Evolutionary conservation across 164 flowering plant genomes (phyloP).

Genomic region (Vitis cinerea): DNA sequence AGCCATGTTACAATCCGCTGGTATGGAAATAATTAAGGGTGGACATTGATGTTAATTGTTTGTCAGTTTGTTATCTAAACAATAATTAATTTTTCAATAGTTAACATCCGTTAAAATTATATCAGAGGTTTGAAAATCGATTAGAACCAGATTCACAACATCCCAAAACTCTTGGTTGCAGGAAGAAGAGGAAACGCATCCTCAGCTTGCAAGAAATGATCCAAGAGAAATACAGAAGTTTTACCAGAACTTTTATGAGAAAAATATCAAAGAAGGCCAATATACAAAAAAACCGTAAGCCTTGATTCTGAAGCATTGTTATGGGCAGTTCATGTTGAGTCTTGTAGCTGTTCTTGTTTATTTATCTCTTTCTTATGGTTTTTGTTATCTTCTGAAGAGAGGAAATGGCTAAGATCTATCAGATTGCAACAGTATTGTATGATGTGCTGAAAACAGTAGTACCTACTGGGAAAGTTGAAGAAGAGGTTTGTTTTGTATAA

Average conservation of each 20-base stretch:
- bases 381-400: conserved; percentile 47
- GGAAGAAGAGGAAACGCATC: conserved; percentile 74
- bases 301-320: conserved; percentile 8
- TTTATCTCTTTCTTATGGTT: conserved; percentile 1
- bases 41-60: too few relatives aligned
- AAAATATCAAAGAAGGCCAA: conserved; percentile 61
- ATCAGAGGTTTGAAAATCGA: not conserved
- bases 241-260: conserved; percentile 68
- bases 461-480: conserved; percentile 52
- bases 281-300: conserved; percentile 81
- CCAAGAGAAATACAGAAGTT: conserved; percentile 73
- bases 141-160: not conserved
- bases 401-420: conserved; percentile 91
- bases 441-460: conserved; percentile 82
- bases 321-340: not conserved
- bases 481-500: conserved; percentile 47
- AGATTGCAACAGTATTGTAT: conserved; percentile 79
- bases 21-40: too few relatives aligned
- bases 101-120: not conserved
- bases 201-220: conserved; percentile 51
- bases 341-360: too few relatives aligned
- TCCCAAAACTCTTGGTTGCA: conserved; percentile 29
- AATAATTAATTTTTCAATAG: too few relatives aligned
- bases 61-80: too few relatives aligned
- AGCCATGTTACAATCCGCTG: too few relatives aligned